phyloP scores from a whole-genome alignment of 192 early-diverging fungal species.

The Phycomyces blakesleeanus region DNA sequence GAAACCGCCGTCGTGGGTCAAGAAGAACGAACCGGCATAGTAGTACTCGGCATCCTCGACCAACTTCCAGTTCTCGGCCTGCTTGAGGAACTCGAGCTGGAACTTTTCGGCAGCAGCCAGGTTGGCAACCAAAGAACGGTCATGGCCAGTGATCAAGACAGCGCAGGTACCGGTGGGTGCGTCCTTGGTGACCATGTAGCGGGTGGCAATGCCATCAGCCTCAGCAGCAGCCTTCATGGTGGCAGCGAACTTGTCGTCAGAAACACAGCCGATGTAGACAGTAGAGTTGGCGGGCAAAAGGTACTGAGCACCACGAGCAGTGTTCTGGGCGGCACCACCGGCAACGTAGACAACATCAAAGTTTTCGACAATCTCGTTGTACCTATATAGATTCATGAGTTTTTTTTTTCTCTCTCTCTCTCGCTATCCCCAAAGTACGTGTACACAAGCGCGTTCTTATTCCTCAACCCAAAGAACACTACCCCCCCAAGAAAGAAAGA shows the following conservation, averaged over 20 bases:
- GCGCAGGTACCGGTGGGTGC: slow-evolving; percentile 94
- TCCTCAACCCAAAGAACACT: too few species aligned
- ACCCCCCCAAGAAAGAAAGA: not conserved
- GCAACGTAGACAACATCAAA: slow-evolving; percentile 82
- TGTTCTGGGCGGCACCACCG: slow-evolving; percentile 97
- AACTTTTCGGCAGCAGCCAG: slow-evolving; percentile 92
- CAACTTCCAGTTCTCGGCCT: slow-evolving; percentile 78
- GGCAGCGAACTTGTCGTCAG: slow-evolving; percentile 78
- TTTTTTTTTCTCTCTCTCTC: too few species aligned
- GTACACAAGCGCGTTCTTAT: not conserved
- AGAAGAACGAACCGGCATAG: slow-evolving; percentile 95
- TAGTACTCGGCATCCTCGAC: slow-evolving; percentile 86
- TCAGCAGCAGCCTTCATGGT: slow-evolving; percentile 73
- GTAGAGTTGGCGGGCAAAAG: slow-evolving; percentile 83
- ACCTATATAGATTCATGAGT: slow-evolving; percentile 35
- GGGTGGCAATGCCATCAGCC: slow-evolving; percentile 81
- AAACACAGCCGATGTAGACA: slow-evolving; percentile 92
- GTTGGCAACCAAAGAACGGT: slow-evolving; percentile 90
- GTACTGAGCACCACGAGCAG: slow-evolving; percentile 85
- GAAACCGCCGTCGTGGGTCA: slow-evolving; percentile 77
- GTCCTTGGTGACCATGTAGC: slow-evolving; percentile 77
- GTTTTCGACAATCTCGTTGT: slow-evolving; percentile 74
- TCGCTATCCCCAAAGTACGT: not conserved
- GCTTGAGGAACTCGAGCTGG: slow-evolving; percentile 42
- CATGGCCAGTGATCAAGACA: slow-evolving; percentile 85